Evolutionary conservation across 2,329 filamentous ascomycete genomes (phyloP), one percentile per base, ranked within the genome.

Genomic region (Xylaria sp.): DNA sequence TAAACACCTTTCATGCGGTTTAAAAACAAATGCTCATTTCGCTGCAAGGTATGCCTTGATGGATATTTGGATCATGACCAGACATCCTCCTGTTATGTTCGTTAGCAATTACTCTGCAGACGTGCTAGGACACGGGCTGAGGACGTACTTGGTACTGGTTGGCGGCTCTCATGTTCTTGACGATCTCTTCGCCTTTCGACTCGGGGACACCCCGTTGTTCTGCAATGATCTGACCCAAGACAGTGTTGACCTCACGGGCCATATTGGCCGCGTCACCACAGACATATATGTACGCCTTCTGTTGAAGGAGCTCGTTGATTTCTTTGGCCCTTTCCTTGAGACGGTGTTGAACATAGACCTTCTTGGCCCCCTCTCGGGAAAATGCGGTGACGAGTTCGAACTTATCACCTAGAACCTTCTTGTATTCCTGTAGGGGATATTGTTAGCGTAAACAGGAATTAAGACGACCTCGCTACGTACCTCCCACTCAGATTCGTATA

Each of bases 221-320:
- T 30, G 94, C 86, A 74, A 99, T 90, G 77, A 98, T 97, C 78
- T 97, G 90, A 30, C 87, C 91, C 50, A 99, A 85, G n/a, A 93
- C 89, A 28, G 90, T 85, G 79, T 97, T 97, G 76, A 97, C 94
- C 79, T 97, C 94, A 66, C 94, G 90, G 55, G 94, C 94, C 94
- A 97, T 97, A 83, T 97, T 94, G 65, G 96, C 93, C 0, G 97
- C 97, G 78, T 99, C 96, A 82, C 96, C 96, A 76, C 97, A 99
- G 66, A 99, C 95, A 80, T 99, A 99, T 80, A 99, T 94, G 82
- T 96, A 97, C 5, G 93, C 96, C 80, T 94, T 92, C 80, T 94
- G 86, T 73, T 91, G 86, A 10, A 99, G 86, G 0, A 99, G 88
- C 72, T 95, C 90, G 81, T 97, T 95, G 82, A 99, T 87, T 75